Evolutionary conservation across 768 basidiomycete genomes (phyloP).

Genomic region (Tulasnella sp.): DNA sequence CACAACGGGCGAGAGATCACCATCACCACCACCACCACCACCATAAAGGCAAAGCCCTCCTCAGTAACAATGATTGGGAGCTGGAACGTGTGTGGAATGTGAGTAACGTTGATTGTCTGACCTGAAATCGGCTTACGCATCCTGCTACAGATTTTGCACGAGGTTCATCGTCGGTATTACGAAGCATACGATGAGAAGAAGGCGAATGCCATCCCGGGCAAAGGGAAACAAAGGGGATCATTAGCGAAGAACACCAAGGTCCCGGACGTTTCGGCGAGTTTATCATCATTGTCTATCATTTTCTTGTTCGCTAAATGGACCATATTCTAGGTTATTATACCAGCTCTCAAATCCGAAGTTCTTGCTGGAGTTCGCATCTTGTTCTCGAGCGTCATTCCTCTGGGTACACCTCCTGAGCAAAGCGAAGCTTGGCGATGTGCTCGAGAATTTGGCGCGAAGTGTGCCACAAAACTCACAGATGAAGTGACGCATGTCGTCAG

Average conservation of each 20-base stretch:
- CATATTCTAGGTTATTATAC: constrained; percentile 74
- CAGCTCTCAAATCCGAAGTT: constrained; percentile 59
- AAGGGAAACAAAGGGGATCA: neutral
- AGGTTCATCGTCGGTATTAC: constrained; percentile 72
- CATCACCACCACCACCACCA: neutral
- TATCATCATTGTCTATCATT: neutral
- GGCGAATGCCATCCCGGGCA: neutral
- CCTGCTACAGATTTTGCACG: constrained; percentile 53
- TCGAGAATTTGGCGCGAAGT: constrained; percentile 76
- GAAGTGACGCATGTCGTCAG: constrained; percentile 85
- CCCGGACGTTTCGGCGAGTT: constrained; percentile 66
- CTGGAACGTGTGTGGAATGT: constrained; percentile 68
- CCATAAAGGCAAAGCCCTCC: constrained; percentile 45
- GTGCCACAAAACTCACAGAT: constrained; percentile 52
- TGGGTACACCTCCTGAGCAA: constrained; percentile 67
- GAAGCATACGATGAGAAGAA: constrained; percentile 41
- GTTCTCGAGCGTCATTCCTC: constrained; percentile 91
- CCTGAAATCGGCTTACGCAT: neutral
- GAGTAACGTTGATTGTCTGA: constrained; percentile 18
- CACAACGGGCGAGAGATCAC: neutral
- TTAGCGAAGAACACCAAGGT: neutral
- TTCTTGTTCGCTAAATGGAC: no score
- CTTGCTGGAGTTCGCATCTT: constrained; percentile 72
- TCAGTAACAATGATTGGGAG: constrained; percentile 83
- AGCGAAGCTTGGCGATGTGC: constrained; percentile 62